Evolutionary conservation across 1,139 yeast species (phyloP).

Genomic region (Suhomyces taliae): DNA sequence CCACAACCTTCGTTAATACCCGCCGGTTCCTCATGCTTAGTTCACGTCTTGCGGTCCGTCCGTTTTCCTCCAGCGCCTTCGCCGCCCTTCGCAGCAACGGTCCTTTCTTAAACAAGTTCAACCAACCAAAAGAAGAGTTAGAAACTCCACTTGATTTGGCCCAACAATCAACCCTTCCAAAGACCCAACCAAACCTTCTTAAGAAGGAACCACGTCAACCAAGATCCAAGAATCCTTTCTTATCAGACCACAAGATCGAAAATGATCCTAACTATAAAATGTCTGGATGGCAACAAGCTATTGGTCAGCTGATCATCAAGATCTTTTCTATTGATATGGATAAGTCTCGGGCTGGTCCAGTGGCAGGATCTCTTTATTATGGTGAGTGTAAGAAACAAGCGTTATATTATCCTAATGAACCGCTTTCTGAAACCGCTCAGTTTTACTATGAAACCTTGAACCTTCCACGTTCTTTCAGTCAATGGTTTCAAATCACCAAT

Average conservation of each 20-base stretch:
- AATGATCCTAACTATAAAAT: slow-evolving; percentile 52
- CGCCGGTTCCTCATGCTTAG: slow-evolving; percentile 1
- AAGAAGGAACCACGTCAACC: slow-evolving; percentile 43
- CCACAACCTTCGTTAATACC: neutral
- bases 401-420: slow-evolving; percentile 69
- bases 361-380: slow-evolving; percentile 86
- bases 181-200: slow-evolving; percentile 38
- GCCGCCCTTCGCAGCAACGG: slow-evolving; percentile 14
- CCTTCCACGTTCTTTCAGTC: slow-evolving; percentile 83
- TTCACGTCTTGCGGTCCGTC: slow-evolving; percentile 3
- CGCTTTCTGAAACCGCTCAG: slow-evolving; percentile 60
- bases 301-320: slow-evolving; percentile 72
- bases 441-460: slow-evolving; percentile 79
- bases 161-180: slow-evolving; percentile 49
- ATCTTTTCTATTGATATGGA: slow-evolving; percentile 85
- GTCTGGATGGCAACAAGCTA: slow-evolving; percentile 65
- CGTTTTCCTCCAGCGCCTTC: slow-evolving; percentile 1
- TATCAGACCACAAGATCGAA: slow-evolving; percentile 60
- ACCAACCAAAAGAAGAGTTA: slow-evolving; percentile 22
- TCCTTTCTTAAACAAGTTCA: slow-evolving; percentile 22
- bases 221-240: slow-evolving; percentile 46
- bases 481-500: slow-evolving; percentile 91
- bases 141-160: slow-evolving; percentile 49
- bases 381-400: slow-evolving; percentile 88
- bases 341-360: slow-evolving; percentile 86